Evolutionary conservation across 768 basidiomycete genomes (phyloP).

Genomic region (Hebeloma cylindrosporum): DNA sequence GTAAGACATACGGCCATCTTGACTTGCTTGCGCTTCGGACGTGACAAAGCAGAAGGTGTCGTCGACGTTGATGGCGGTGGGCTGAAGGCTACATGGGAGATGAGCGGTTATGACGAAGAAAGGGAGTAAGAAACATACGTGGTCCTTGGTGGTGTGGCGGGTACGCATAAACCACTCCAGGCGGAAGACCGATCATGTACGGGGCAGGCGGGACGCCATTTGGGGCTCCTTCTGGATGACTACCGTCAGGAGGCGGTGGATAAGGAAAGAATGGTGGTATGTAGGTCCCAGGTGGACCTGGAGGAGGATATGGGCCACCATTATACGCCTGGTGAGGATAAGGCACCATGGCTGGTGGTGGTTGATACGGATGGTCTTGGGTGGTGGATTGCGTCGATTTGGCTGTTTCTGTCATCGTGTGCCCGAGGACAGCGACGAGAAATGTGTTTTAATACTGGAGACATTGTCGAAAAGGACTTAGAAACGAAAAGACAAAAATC

Average conservation of each 20-base stretch:
- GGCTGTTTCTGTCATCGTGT: constrained; percentile 36
- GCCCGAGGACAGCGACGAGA: neutral
- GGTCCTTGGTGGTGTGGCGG: constrained; percentile 40
- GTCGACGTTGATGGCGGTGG: constrained; percentile 27
- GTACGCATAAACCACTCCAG: constrained; percentile 46
- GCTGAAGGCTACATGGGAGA: constrained; percentile 23
- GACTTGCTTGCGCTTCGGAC: constrained; percentile 82
- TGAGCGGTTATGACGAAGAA: constrained; percentile 12
- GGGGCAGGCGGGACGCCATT: constrained; percentile 34
- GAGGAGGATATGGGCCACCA: constrained; percentile 31
- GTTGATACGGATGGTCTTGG: constrained; percentile 35
- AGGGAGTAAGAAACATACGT: constrained; percentile 28
- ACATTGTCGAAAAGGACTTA: constrained; percentile 12
- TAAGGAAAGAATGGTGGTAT: constrained; percentile 42
- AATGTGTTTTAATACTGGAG: constrained; percentile 5
- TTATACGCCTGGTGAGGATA: constrained; percentile 36
- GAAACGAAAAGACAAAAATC: constrained; percentile 9
- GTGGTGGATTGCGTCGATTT: constrained; percentile 27
- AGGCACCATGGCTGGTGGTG: constrained; percentile 31
- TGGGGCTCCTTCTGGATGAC: constrained; percentile 34
- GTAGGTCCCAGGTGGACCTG: constrained; percentile 36
- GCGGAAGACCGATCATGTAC: constrained; percentile 42
- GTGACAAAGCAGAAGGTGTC: constrained; percentile 27
- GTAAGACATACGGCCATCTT: constrained; percentile 67
- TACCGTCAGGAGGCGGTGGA: constrained; percentile 41